phyloP scores from a whole-genome alignment of 768 basidiomycete species.

The Phanerochaete carnosa region DNA sequence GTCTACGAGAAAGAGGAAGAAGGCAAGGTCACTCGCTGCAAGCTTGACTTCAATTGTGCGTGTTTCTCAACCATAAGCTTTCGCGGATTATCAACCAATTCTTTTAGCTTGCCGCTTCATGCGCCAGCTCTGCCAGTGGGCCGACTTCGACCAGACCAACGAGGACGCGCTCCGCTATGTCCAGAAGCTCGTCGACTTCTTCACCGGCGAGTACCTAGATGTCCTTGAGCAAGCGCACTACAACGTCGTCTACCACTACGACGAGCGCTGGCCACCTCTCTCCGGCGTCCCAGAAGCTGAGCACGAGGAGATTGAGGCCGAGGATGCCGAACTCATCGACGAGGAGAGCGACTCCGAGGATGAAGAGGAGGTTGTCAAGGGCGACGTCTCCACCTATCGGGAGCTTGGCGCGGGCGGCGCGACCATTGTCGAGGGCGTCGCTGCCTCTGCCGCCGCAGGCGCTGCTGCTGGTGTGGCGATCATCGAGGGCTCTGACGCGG shows the following conservation, averaged over 20 bases:
- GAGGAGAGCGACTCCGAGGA: constrained; percentile 12
- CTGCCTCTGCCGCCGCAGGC: background rate
- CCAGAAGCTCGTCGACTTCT: constrained; percentile 18
- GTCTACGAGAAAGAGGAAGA: constrained; percentile 16
- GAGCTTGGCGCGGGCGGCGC: background rate
- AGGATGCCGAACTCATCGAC: background rate
- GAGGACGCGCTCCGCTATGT: constrained; percentile 16
- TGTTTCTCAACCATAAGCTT: background rate
- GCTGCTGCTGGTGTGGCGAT: background rate
- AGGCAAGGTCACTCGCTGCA: constrained; percentile 18
- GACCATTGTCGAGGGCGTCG: background rate
- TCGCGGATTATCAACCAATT: background rate
- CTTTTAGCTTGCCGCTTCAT: constrained; percentile 9
- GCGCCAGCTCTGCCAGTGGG: constrained; percentile 13
- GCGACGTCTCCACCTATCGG: background rate
- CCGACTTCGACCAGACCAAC: constrained; percentile 14
- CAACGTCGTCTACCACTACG: constrained; percentile 22
- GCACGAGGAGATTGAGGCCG: constrained; percentile 1
- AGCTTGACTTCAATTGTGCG: constrained; percentile 24
- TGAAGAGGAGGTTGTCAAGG: background rate
- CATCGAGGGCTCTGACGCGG: background rate
- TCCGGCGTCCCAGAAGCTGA: constrained; percentile 7
- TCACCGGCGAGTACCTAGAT: constrained; percentile 24
- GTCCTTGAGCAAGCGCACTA: constrained; percentile 22
- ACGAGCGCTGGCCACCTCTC: constrained; percentile 13